phyloP scores from a whole-genome alignment of 768 basidiomycete species.

The Russula foetens region DNA sequence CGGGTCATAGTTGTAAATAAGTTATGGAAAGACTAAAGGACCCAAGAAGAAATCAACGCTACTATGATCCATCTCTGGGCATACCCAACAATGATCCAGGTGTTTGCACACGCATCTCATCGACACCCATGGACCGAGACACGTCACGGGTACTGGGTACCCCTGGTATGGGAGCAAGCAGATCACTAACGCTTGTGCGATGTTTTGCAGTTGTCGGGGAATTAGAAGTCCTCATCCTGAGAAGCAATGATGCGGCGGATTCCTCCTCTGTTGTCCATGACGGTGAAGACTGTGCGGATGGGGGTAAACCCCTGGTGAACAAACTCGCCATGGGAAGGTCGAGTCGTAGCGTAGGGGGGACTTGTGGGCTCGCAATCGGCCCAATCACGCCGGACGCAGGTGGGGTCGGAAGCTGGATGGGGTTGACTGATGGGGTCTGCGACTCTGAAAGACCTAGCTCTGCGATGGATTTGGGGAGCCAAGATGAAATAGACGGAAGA shows the following conservation, averaged over 20 bases:
- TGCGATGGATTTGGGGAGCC: constrained; percentile 11
- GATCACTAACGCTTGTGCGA: background rate
- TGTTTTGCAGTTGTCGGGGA: constrained; percentile 3
- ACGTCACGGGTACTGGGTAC: background rate
- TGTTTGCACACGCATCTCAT: constrained; percentile 18
- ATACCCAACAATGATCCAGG: constrained; percentile 19
- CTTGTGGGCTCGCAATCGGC: constrained; percentile 16
- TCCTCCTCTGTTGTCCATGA: constrained; percentile 21
- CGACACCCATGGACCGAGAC: background rate
- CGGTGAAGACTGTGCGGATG: constrained; percentile 3
- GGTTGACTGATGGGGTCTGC: background rate
- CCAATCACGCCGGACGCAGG: constrained; percentile 14
- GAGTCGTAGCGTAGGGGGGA: constrained; percentile 18
- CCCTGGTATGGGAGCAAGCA: background rate
- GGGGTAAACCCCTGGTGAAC: background rate
- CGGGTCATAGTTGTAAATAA: constrained; percentile 7
- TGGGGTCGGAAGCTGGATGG: constrained; percentile 18
- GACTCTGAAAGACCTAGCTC: background rate
- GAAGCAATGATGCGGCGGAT: constrained; percentile 17
- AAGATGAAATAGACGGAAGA: constrained; percentile 20
- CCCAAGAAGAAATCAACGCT: background rate
- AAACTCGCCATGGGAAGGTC: constrained; percentile 16
- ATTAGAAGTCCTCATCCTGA: constrained; percentile 15
- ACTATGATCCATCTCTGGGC: constrained; percentile 7
- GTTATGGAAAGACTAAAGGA: background rate